Evolutionary conservation across 1,284 basidiomycete species (phyloP).

Genomic region (Inonotus obliquus): DNA sequence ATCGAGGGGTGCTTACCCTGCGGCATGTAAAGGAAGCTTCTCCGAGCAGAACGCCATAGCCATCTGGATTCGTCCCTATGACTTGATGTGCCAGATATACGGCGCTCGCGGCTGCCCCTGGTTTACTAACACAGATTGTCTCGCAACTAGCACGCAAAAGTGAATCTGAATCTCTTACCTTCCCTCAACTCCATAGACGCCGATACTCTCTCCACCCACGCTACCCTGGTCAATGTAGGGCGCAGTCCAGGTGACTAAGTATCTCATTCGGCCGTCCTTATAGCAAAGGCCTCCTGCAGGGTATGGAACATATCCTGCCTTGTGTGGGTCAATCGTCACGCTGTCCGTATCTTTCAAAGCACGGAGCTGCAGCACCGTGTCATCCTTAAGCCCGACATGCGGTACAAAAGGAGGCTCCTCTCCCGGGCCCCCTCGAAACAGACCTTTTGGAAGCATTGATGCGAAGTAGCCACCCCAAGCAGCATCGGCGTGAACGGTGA

Average conservation of each 20-base stretch:
- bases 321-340: slow-evolving; percentile 45
- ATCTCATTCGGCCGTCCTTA: slow-evolving; percentile 36
- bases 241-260: slow-evolving; percentile 38
- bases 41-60: slow-evolving; percentile 37
- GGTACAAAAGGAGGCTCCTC: slow-evolving; percentile 26
- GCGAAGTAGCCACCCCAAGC: slow-evolving; percentile 47
- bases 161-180: slow-evolving; percentile 28
- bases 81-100: slow-evolving; percentile 34
- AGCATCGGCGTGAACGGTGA: slow-evolving; percentile 40
- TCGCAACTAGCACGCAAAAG: neutral
- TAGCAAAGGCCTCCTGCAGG: slow-evolving; percentile 42
- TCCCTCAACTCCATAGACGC: slow-evolving; percentile 42
- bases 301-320: slow-evolving; percentile 41
- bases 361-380: slow-evolving; percentile 26
- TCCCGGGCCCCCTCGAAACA: slow-evolving; percentile 19
- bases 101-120: slow-evolving; percentile 37
- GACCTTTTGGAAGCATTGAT: slow-evolving; percentile 24
- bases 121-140: slow-evolving; percentile 32
- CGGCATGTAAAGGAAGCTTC: slow-evolving; percentile 35
- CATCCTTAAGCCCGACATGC: slow-evolving; percentile 24
- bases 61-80: slow-evolving; percentile 34
- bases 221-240: slow-evolving; percentile 32
- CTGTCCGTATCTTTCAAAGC: slow-evolving; percentile 32
- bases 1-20: slow-evolving; percentile 24
- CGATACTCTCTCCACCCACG: slow-evolving; percentile 31